Base-by-base conservation (phyloP, 768 basidiomycete genomes). In the Rhizopogon roseolus region DNA sequence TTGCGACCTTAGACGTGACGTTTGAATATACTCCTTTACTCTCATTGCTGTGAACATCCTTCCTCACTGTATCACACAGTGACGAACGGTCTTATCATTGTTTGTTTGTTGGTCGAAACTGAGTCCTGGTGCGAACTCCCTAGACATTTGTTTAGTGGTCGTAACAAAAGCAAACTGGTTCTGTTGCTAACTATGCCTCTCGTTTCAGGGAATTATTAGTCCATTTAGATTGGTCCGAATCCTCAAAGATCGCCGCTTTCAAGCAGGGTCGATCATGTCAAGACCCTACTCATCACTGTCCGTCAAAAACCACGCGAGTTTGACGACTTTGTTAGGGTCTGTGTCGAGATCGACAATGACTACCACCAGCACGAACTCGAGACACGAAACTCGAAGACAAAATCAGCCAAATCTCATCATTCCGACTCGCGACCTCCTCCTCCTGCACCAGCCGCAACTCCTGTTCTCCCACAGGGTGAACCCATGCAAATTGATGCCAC, bases 401-500 rank as follows among this genome's bases (percentile, higher is more conserved):
- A n/a, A n/a, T n/a, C n/a, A n/a, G n/a, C n/a, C n/a, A n/a, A n/a
- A n/a, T n/a, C n/a, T n/a, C n/a, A n/a, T n/a, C n/a, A 44, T 41
- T 3, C 7, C 6, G 13, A 27, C 19, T 8, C 32, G 11, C 41
- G 44, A 22, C n/a, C 41, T 1, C 52, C 10, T 48, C n/a, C 1
- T 8, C n/a, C 4, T 25, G 14, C 5, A 13, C 50, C 41, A 41
- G 22, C 22, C 3, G 14, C 45, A 2, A 19, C 46, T 1, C 50
- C 50, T 6, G 25, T 57, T n/a, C 28, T 52, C n/a, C 16, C 43
- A 36, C 16, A 50, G 28, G 25, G 41, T 10, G 60, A 63, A 22
- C 64, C 69, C 6, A 71, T 71, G 70, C 66, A 71, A n/a, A 57
- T 73, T 36, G 66, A 71, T 41, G 61, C 65, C 19, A 53, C 37